Conservation (phyloP, 2,329 filamentous ascomycete genomes). For the Calonectria pseudoturangicola region DNA sequence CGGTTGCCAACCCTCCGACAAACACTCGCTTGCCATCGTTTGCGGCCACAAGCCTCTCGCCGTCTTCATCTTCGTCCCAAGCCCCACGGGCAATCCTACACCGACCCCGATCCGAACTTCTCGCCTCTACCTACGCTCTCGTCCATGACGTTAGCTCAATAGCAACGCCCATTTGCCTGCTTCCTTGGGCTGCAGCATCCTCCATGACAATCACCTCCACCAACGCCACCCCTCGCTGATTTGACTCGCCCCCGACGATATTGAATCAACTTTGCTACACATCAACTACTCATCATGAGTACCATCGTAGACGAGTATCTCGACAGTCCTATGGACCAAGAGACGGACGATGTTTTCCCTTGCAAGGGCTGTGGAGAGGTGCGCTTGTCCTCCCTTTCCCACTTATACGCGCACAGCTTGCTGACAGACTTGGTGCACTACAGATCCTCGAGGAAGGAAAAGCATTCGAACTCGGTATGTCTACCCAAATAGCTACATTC, state of each 20-base stretch:
- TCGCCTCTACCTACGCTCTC: constrained; percentile 38
- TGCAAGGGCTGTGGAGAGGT: constrained; percentile 97
- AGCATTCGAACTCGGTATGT: constrained; percentile 94
- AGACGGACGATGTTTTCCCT: constrained; percentile 88
- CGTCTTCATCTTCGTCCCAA: constrained; percentile 41
- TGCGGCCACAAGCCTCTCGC: constrained; percentile 39
- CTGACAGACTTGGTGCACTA: constrained; percentile 43
- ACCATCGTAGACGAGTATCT: constrained; percentile 76
- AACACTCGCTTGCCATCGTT: constrained; percentile 35
- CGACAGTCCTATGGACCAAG: constrained; percentile 81
- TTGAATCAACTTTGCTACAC: constrained; percentile 36
- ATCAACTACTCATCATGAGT: constrained; percentile 62
- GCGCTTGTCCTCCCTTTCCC: constrained; percentile 55
- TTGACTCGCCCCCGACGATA: constrained; percentile 37
- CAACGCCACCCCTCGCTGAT: constrained; percentile 41
- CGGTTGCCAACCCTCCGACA: constrained; percentile 48
- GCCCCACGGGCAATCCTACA: constrained; percentile 36
- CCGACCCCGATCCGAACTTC: constrained; percentile 42
- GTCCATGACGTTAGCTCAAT: constrained; percentile 53
- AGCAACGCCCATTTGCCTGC: constrained; percentile 49
- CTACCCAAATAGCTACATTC: not conserved
- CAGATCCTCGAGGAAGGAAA: constrained; percentile 99
- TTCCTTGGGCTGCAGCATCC: constrained; percentile 46
- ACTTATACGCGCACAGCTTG: constrained; percentile 33
- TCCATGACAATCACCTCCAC: constrained; percentile 48